Evolutionary conservation across 495 filamentous ascomycete genomes (phyloP), one percentile per base, ranked within the genome.

Genomic region (Hyaloscypha bicolor): DNA sequence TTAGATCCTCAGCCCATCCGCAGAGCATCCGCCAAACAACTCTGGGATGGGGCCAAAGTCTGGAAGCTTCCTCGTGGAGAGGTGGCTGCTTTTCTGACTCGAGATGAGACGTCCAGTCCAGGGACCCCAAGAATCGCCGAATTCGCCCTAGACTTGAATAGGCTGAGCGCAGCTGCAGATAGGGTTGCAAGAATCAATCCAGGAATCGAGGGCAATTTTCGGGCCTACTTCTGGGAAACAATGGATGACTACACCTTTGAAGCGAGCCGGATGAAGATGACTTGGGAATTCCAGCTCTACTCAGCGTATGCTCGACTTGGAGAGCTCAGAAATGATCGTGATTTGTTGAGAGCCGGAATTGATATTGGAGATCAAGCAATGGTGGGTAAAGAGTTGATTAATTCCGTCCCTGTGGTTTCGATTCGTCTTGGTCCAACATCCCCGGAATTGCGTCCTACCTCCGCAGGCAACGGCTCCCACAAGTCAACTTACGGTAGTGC

Each of bases 311-410:
- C 59, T 14, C 55, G 60, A 32, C 62, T 73, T 22, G 69, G 72
- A 9, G 72, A 69, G 48, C 22, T 71, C 4, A 59, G 69, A 32
- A 64, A 71, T 37, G 72, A 73, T 63, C 19, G 32, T 4, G 72
- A 73, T 56, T 59, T 73, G n/a, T 6, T 14, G 21, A 65, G 32
- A 42, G 66, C 66, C 60, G 61, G 63, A 0, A 51, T 71, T 0
- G 51, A 30, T 8, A n/a, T 67, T 29, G 55, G 51, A 14, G 61
- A 69, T 30, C 63, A 64, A 45, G 53, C 52, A 35, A n/a, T 58
- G 0, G 67, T 67, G 3, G 60, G 33, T 1, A 35, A 67, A n/a
- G 66, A 65, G 42, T 33, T 67, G 9, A 32, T 67, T 6, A 69
- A 39, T 52, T 68, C 69, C n/a, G 25, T 71, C 2, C 72, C 72